These are phyloP conservation scores for Daldinia decipiens DNA, from an alignment of 495 filamentous ascomycete species.

Conservation along the genomic window DNA sequence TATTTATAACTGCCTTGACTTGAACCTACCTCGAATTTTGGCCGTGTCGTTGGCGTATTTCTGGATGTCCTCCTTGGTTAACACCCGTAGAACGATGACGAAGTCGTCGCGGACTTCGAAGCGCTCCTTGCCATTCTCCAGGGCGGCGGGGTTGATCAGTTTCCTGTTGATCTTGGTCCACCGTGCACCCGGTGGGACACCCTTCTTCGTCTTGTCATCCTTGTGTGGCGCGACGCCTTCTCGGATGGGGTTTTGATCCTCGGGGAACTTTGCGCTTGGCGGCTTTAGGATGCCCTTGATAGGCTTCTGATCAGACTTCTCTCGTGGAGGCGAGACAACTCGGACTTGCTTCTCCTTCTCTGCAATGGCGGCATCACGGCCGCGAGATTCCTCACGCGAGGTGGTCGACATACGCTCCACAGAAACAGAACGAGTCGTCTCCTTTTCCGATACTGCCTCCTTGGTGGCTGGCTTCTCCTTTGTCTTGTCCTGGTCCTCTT, in stretches of 20 bases:
- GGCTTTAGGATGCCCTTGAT: conserved; percentile 79
- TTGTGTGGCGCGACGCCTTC: conserved; percentile 92
- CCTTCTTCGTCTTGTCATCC: conserved; percentile 74
- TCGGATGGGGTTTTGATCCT: conserved; percentile 78
- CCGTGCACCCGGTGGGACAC: conserved; percentile 78
- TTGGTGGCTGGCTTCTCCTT: conserved; percentile 35
- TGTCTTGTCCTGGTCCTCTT: conserved; percentile 49
- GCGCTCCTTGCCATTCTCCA: conserved; percentile 79
- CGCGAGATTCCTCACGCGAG: conserved; percentile 52
- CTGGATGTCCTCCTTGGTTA: conserved; percentile 85
- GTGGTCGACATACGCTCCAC: conserved; percentile 40
- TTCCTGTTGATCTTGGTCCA: conserved; percentile 91
- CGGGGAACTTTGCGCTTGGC: conserved; percentile 79
- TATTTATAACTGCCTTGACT: conserved; percentile 4
- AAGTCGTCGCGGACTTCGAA: conserved; percentile 84
- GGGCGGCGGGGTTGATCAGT: conserved; percentile 82
- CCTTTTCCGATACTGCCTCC: conserved; percentile 43
- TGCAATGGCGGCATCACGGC: conserved; percentile 48
- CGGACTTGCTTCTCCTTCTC: conserved; percentile 58
- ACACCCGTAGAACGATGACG: conserved; percentile 83
- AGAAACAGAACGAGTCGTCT: conserved; percentile 32
- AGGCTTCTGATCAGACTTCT: conserved; percentile 54
- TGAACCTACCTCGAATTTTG: conserved; percentile 74
- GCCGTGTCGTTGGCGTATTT: conserved; percentile 78
- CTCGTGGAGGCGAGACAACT: conserved; percentile 65